A percentile compares a stretch with the other conserved stretches of the same genome.
Conservation (phyloP, 306 rosid genomes). For the Lablab purpureus region DNA sequence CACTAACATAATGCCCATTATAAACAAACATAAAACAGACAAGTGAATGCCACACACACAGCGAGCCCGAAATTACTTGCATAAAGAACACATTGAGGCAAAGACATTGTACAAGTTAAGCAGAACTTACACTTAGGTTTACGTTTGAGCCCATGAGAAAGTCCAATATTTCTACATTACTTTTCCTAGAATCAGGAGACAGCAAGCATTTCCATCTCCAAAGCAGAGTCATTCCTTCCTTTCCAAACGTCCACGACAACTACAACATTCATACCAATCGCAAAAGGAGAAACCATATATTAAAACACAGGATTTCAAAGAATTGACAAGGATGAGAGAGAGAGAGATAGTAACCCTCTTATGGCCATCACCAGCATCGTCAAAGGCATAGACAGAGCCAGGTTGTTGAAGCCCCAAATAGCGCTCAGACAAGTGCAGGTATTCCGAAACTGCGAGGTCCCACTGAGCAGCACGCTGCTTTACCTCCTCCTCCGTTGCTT, state of each 20-base stretch:
- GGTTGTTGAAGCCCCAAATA: conserved; percentile 84
- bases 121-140: conserved; percentile 76
- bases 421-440: conserved; percentile 67
- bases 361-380: conserved; percentile 74
- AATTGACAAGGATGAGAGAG: neutral
- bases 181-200: conserved; percentile 67
- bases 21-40: conserved; percentile 1
- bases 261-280: conserved; percentile 46
- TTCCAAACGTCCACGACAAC: conserved; percentile 93
- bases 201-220: conserved; percentile 92
- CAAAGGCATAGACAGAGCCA: conserved; percentile 65
- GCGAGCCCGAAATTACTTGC: neutral
- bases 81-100: neutral
- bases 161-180: conserved; percentile 72
- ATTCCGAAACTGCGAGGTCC: conserved; percentile 82
- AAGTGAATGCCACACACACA: neutral
- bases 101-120: conserved; percentile 27
- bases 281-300: neutral
- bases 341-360: conserved; percentile 53
- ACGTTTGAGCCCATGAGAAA: conserved; percentile 88
- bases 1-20: conserved; percentile 12
- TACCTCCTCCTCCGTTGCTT: conserved; percentile 77
- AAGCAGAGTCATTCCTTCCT: conserved; percentile 78
- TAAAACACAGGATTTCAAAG: neutral
- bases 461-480: conserved; percentile 83